Evolutionary conservation across 2,329 filamentous ascomycete species (phyloP).

Genomic region (Verticillium isaacii): DNA sequence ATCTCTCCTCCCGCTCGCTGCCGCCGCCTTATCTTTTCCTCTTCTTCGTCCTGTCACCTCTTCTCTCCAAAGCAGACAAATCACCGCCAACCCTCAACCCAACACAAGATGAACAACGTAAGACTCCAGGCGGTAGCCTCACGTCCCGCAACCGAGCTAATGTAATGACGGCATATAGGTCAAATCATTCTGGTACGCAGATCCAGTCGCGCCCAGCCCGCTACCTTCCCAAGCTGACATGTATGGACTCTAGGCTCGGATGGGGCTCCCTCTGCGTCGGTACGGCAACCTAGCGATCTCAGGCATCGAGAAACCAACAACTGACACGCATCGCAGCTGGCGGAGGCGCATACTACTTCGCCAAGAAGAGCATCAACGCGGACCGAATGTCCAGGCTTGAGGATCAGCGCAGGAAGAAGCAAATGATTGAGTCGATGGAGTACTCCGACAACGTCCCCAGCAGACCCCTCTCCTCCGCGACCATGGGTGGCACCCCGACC

Average conservation of each 20-base stretch:
- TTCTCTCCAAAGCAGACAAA: not conserved
- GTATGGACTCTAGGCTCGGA: conserved; percentile 60
- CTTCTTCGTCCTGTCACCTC: not conserved
- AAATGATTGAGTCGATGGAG: conserved; percentile 51
- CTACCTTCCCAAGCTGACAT: conserved; percentile 7
- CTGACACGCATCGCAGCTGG: conserved; percentile 54
- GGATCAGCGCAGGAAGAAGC: conserved; percentile 61
- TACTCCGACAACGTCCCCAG: conserved; percentile 33
- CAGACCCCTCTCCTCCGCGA: conserved; percentile 25
- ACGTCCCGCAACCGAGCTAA: conserved; percentile 15
- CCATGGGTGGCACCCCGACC: conserved; percentile 28
- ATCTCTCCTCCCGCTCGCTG: not conserved
- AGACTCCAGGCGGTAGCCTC: conserved; percentile 17
- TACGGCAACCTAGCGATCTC: conserved; percentile 34
- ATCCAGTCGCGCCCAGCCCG: conserved; percentile 3
- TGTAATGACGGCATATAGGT: conserved; percentile 38
- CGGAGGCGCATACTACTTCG: conserved; percentile 90
- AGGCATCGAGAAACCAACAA: not conserved
- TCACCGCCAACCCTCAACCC: conserved; percentile 2
- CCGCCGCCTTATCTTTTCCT: conserved; percentile 3
- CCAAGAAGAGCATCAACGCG: conserved; percentile 89
- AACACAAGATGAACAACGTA: conserved; percentile 50
- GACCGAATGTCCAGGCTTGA: conserved; percentile 72
- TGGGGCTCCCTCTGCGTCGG: conserved; percentile 86
- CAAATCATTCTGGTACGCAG: conserved; percentile 60